Percentiles rank a stretch among this genome's conserved stretches.
These are phyloP conservation scores for Leishmania amazonensis DNA, from an alignment of 208 protist species.

Conservation along the genomic window DNA sequence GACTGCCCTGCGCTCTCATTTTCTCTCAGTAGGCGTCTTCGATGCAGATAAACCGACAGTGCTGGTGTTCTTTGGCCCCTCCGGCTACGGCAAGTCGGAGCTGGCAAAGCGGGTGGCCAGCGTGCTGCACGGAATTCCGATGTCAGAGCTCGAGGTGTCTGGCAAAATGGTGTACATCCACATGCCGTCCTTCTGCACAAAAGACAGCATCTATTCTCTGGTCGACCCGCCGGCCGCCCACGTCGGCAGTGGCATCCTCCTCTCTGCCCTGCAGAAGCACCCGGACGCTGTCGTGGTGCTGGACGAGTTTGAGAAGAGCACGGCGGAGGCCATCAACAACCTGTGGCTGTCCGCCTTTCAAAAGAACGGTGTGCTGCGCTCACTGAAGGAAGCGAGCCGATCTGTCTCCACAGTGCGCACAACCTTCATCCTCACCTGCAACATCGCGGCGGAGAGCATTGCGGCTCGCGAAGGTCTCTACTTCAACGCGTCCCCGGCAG, in stretches of 20 bases:
- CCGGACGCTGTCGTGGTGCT: conserved; percentile 81
- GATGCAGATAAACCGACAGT: conserved; percentile 81
- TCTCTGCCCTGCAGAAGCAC: conserved; percentile 70
- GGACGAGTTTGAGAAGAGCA: conserved; percentile 90
- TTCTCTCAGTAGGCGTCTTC: conserved; percentile 63
- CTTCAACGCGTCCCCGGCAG: conserved; percentile 31
- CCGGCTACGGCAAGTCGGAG: conserved; percentile 87
- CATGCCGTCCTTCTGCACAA: conserved; percentile 86
- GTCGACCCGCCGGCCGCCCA: conserved; percentile 87
- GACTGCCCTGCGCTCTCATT: conserved; percentile 53
- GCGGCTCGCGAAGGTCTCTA: conserved; percentile 37
- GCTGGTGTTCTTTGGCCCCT: conserved; percentile 83
- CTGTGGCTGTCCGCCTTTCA: conserved; percentile 90
- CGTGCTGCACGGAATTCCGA: conserved; percentile 54
- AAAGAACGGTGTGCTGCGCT: conserved; percentile 83
- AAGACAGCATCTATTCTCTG: conserved; percentile 88
- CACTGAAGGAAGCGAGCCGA: conserved; percentile 72
- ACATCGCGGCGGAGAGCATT: conserved; percentile 67
- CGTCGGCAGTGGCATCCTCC: conserved; percentile 80
- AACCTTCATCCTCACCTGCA: conserved; percentile 88
- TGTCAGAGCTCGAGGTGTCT: conserved; percentile 45
- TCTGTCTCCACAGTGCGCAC: conserved; percentile 73
- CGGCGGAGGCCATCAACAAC: conserved; percentile 80
- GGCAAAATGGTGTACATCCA: conserved; percentile 86
- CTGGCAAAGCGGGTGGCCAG: conserved; percentile 69